Conservation (phyloP, 176 grass and related monocot species). For the barley (Hordeum vulgare) region MorexV3_pseudomolecules_assembly NC_058520.1:209141522-209142021, state of each 20-base stretch:
- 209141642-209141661: slow-evolving; percentile 96
- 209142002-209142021: neutral
- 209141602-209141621: slow-evolving; percentile 95
- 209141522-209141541: slow-evolving; percentile 98
- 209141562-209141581: slow-evolving; percentile 98
- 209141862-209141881: slow-evolving; percentile 51
- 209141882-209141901: slow-evolving; percentile 21
- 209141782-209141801: slow-evolving; percentile 78
- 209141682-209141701: slow-evolving; percentile 1
- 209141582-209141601: slow-evolving; percentile 94
- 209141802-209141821: slow-evolving; percentile 86
- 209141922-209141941: neutral
- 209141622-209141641: slow-evolving; percentile 96
- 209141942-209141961: neutral
- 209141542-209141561: slow-evolving; percentile 90
- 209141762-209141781: slow-evolving; percentile 71
- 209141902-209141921: neutral
- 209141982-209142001: neutral
- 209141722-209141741: slow-evolving; percentile 7
- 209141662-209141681: slow-evolving; percentile 68
- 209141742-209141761: slow-evolving; percentile 24
- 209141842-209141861: slow-evolving; percentile 98
- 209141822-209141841: slow-evolving; percentile 98
- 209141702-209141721: neutral
- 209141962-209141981: no score